Evolutionary conservation across 345 rosid species (phyloP).

Genomic region (Gossypium stocksii): DNA sequence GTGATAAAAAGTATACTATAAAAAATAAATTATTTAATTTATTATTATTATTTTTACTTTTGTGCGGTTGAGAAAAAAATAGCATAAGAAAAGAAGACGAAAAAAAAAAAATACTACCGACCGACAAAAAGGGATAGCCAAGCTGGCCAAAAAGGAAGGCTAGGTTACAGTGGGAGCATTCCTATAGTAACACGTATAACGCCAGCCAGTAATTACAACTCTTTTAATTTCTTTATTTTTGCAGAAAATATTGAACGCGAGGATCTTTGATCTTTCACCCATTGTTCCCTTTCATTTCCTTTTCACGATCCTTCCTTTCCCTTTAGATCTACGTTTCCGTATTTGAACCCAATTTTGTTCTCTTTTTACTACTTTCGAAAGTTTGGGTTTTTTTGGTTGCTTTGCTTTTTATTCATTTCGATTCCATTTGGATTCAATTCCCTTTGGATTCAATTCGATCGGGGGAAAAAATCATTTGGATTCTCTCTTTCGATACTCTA

Average conservation of each 20-base stretch:
- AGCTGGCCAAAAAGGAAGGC: background rate
- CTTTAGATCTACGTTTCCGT: conserved; percentile 14
- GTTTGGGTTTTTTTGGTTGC: no score
- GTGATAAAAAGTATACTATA: no score
- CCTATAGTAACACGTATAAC: background rate
- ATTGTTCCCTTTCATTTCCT: conserved; percentile 22
- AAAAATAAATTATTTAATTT: no score
- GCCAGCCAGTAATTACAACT: background rate
- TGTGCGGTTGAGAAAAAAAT: no score
- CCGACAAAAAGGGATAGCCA: conserved; percentile 1
- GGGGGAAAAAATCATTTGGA: background rate
- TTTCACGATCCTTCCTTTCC: conserved; percentile 3
- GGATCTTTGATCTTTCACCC: conserved; percentile 21
- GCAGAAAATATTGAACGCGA: background rate
- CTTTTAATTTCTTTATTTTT: background rate
- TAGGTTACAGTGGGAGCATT: conserved; percentile 3
- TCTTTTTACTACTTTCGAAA: background rate
- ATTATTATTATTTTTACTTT: no score
- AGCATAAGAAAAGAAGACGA: no score
- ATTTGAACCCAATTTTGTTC: background rate
- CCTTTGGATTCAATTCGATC: background rate
- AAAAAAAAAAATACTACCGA: background rate
- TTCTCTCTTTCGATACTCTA: background rate
- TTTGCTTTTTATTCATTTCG: background rate
- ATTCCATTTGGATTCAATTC: background rate